Percentiles rank a stretch among this genome's conserved stretches.
Conservation (phyloP, 2,329 filamentous ascomycete genomes). For the Sporothrix globosa region DNA sequence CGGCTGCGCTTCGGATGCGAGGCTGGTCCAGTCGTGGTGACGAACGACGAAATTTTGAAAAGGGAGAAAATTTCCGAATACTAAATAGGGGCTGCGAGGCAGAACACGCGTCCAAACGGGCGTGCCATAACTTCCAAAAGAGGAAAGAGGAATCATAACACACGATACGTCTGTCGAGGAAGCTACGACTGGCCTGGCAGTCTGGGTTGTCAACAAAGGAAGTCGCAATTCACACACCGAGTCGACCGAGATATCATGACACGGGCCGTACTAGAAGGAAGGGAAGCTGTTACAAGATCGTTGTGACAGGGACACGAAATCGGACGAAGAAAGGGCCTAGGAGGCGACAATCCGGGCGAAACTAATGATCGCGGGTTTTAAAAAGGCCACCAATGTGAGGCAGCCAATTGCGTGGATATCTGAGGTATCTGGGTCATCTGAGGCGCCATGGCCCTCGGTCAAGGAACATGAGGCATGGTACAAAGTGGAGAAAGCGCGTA, state of each 20-base stretch:
- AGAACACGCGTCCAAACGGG: neutral
- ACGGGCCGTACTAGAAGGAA: too few relatives aligned
- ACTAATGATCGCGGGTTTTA: conserved; percentile 9
- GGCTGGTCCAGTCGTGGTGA: neutral
- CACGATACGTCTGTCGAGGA: neutral
- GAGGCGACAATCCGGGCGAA: neutral
- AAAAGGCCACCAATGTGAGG: conserved; percentile 26
- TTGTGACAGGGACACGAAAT: too few relatives aligned
- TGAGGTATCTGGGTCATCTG: neutral
- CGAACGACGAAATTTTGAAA: neutral
- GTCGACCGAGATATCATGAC: neutral
- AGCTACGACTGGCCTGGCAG: neutral
- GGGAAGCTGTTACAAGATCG: too few relatives aligned
- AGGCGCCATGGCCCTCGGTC: too few relatives aligned
- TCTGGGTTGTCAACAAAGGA: neutral
- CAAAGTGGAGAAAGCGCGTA: neutral
- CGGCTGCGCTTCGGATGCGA: conserved; percentile 1
- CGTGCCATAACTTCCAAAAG: neutral
- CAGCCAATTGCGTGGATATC: neutral
- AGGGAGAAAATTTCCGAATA: neutral
- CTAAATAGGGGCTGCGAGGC: too few relatives aligned
- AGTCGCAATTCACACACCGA: conserved; percentile 6
- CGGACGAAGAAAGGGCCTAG: neutral
- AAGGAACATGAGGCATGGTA: neutral
- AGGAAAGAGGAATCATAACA: neutral